Conservation (phyloP, 768 basidiomycete species). For the Steccherinum ochraceum region DNA sequence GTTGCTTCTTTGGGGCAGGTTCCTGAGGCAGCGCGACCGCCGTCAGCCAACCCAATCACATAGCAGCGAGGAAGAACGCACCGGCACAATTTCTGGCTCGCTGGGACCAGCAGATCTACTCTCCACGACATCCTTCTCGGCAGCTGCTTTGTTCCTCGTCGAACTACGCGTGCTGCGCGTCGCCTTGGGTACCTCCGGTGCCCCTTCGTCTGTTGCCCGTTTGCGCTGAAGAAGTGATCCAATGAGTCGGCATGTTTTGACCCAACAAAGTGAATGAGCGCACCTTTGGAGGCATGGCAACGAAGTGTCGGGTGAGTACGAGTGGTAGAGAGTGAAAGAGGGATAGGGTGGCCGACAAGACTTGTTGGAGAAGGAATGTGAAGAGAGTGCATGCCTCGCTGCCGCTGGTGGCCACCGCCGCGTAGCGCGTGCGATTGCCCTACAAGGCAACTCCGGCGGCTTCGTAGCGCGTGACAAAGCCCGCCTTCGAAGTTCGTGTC, state of each 20-base stretch:
- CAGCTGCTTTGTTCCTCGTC: constrained; percentile 11
- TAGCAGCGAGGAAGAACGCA: not conserved
- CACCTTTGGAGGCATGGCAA: constrained; percentile 25
- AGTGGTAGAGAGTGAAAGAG: not conserved
- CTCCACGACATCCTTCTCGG: not conserved
- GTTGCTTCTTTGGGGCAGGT: constrained; percentile 8
- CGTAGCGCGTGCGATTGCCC: not conserved
- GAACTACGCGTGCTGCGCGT: constrained; percentile 16
- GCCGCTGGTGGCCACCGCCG: not conserved
- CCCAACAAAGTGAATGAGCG: constrained; percentile 1
- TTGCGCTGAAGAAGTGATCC: constrained; percentile 43
- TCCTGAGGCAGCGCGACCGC: not conserved
- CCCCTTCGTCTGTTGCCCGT: constrained; percentile 28
- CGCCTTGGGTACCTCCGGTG: constrained; percentile 1
- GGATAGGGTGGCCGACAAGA: constrained; percentile 5
- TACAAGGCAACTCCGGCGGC: not conserved
- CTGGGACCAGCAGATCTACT: not conserved
- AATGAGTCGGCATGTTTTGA: not conserved
- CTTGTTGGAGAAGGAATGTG: constrained; percentile 3
- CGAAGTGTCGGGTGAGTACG: too few species aligned
- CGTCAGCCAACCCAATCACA: not conserved
- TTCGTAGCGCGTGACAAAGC: not conserved
- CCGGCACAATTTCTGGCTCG: too few species aligned
- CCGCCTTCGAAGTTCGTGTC: too few species aligned
- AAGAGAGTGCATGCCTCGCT: not conserved